phyloP scores from a whole-genome alignment of 140 eudicot species.

The Stevia rebaudiana region DNA sequence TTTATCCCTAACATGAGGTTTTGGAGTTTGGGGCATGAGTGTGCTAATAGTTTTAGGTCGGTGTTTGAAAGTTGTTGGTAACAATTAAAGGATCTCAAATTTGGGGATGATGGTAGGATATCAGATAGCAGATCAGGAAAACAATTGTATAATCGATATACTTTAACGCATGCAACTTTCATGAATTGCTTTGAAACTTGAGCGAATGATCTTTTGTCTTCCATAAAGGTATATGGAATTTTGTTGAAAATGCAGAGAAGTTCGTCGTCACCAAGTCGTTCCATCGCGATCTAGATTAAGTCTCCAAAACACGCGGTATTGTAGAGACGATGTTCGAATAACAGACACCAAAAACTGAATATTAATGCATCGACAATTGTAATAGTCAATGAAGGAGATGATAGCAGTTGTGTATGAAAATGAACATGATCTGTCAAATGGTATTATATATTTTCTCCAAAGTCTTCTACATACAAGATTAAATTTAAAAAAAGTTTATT shows the following conservation, averaged over 20 bases:
- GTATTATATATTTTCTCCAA: background rate
- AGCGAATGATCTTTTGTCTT: constrained; percentile 10
- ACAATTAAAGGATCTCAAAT: background rate
- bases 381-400: background rate
- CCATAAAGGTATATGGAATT: background rate
- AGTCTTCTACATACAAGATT: background rate
- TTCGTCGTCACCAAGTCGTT: constrained; percentile 22
- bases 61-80: constrained; percentile 13
- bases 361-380: background rate
- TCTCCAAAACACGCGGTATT: background rate
- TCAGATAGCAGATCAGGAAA: constrained; percentile 13
- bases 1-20: background rate
- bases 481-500: background rate
- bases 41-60: constrained; percentile 17
- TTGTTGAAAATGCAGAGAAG: constrained; percentile 19
- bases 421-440: background rate
- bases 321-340: background rate
- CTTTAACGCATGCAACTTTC: constrained; percentile 9
- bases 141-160: background rate
- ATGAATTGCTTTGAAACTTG: constrained; percentile 25
- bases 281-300: background rate
- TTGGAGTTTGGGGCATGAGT: constrained; percentile 2
- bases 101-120: constrained; percentile 22
- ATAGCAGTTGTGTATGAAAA: background rate
- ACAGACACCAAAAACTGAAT: background rate